Evolutionary conservation across 148 eudicot genomes (phyloP), one percentile per base, ranked within the genome.

Genomic region (Spergularia bocconei): DNA sequence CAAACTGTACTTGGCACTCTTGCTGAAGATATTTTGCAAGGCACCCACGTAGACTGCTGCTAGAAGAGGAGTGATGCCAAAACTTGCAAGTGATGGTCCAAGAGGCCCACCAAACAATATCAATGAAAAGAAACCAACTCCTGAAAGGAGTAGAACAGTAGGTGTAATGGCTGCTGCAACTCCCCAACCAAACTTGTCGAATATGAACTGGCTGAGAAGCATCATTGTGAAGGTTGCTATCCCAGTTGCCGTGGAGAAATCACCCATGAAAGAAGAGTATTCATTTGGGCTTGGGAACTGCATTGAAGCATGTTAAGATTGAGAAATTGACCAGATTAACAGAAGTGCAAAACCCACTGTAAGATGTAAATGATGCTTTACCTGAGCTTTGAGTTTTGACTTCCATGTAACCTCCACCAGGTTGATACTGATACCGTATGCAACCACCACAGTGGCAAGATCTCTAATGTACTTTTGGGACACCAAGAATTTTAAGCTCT

Each of bases 321-420:
- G 25, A 66, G 67, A 14, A 2, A 76, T n/a, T 12, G 15, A 58
- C 13, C 17, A 62, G 2, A 29, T 11, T 7, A 23, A 2, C 11
- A 66, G 19, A 67, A 25, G 11, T 14, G 48, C 7, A 60, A 50
- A 21, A 47, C 33, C 25, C 54, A 75, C 59, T 41, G 63, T 47
- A 13, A 39, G 6, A 44, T 6, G 48, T 44, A 13, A 29, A 29
- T 8, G 33, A 39, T 8, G 2, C 50, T 39, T 75, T 73, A 96
- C 99, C 98, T 96, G 99, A 76, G 99, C 98, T 84, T 96, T 96
- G 77, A 96, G 99, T 90, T 96, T 96, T 14, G 99, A 92, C 81
- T 96, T 96, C 99, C 99, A 96, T 44, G 99, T 96, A 74, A 96
- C 99, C 87, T 96, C 99, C 13, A 96, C 99, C 52, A 96, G 97